Percentiles rank a stretch among this genome's conserved stretches.
phyloP scores from a whole-genome alignment of 805 yeast genomes.

The Yamadazyma sp. region DNA sequence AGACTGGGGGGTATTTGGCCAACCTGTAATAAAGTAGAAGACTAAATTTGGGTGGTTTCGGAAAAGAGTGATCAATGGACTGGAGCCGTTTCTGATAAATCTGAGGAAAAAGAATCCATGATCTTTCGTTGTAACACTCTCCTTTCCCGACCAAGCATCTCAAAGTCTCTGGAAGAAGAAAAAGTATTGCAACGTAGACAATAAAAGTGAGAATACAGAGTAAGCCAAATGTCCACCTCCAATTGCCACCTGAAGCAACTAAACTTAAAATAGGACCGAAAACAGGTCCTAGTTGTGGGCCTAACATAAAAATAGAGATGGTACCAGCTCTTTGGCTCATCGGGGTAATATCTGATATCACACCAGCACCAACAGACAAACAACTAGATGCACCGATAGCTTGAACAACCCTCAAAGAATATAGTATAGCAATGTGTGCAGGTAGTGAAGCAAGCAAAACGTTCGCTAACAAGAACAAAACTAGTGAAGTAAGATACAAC shows the following conservation, averaged over 20 bases:
- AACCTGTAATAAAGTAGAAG: constrained; percentile 35
- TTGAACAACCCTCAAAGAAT: constrained; percentile 32
- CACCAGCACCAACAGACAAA: constrained; percentile 38
- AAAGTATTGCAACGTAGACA: constrained; percentile 23
- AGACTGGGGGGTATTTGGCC: constrained; percentile 43
- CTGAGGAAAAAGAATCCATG: constrained; percentile 29
- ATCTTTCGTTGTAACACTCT: constrained; percentile 16
- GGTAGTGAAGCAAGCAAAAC: constrained; percentile 32
- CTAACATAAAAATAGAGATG: constrained; percentile 37
- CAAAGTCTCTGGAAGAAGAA: constrained; percentile 41
- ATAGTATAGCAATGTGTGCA: constrained; percentile 28
- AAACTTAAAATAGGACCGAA: constrained; percentile 36
- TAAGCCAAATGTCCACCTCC: constrained; percentile 38
- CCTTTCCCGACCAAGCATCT: constrained; percentile 40
- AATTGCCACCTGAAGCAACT: constrained; percentile 25
- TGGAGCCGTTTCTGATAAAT: constrained; percentile 24
- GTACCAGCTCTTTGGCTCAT: constrained; percentile 32
- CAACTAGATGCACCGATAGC: constrained; percentile 40
- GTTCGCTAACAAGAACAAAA: constrained; percentile 28
- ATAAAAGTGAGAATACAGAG: constrained; percentile 28
- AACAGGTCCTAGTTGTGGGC: constrained; percentile 41
- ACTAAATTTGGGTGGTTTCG: constrained; percentile 48
- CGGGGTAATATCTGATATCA: constrained; percentile 31
- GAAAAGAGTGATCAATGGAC: constrained; percentile 28
- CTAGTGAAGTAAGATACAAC: constrained; percentile 27